These are phyloP conservation scores for Otatea glauca DNA, from an alignment of 176 grass and related monocot species.

Conservation along the genomic window DNA sequence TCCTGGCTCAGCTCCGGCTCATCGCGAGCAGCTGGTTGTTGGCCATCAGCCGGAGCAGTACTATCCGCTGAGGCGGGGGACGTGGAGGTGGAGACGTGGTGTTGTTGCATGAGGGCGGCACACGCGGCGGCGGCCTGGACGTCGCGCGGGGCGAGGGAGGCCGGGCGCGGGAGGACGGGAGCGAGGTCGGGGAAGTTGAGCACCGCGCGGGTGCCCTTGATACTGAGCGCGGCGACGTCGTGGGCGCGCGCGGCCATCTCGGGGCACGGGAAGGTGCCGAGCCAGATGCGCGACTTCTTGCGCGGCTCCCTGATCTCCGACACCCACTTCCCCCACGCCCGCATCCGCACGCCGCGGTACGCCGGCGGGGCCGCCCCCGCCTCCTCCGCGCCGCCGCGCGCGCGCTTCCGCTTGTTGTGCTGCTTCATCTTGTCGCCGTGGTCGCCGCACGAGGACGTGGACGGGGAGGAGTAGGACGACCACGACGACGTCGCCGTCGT, in stretches of 20 bases:
- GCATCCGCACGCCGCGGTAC: conserved; percentile 82
- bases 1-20: conserved; percentile 18
- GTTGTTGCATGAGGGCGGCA: conserved; percentile 63
- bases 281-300: conserved; percentile 99
- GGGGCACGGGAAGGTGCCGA: conserved; percentile 78
- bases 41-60: neutral
- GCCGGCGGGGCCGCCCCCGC: neutral
- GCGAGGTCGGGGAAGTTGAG: conserved; percentile 94
- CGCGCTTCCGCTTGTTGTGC: conserved; percentile 31
- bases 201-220: conserved; percentile 76
- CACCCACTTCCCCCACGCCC: conserved; percentile 96
- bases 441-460: conserved; percentile 35
- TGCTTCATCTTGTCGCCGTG: neutral
- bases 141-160: conserved; percentile 62
- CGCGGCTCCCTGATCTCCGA: conserved; percentile 97
- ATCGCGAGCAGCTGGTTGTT: neutral
- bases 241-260: conserved; percentile 97
- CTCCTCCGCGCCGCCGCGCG: neutral
- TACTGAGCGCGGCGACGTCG: conserved; percentile 77
- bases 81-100: neutral
- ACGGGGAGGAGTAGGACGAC: conserved; percentile 23
- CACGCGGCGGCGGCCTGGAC: conserved; percentile 83
- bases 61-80: neutral
- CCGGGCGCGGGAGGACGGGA: conserved; percentile 56
- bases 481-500: conserved; percentile 8